A percentile compares a stretch with the other conserved stretches of the same genome.
Conservation (phyloP, 2,329 filamentous ascomycete genomes). For the Penicillium sp. region DNA sequence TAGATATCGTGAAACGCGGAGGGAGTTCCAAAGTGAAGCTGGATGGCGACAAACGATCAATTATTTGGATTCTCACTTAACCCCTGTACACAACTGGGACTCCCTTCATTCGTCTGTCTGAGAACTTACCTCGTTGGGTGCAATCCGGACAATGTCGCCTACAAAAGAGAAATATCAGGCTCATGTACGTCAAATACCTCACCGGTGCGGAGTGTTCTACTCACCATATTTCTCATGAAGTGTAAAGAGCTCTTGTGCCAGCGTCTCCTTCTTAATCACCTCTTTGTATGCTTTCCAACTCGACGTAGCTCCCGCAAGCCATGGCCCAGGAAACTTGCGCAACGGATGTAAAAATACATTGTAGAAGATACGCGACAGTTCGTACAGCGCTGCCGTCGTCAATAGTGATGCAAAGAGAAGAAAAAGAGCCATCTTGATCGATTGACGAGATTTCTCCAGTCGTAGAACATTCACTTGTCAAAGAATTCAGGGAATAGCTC, state of each 20-base stretch:
- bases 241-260: conserved; percentile 2
- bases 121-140: conserved; percentile 1
- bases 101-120: no score
- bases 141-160: conserved; percentile 2
- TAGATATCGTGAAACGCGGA: conserved; percentile 9
- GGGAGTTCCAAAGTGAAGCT: conserved; percentile 9
- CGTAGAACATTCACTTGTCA: no score
- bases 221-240: conserved; percentile 1
- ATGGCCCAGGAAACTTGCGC: conserved; percentile 10
- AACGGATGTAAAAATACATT: conserved; percentile 11
- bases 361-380: conserved; percentile 1
- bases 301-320: conserved; percentile 7
- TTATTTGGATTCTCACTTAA: neutral
- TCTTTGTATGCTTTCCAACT: conserved; percentile 11
- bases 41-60: neutral
- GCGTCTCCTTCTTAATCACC: conserved; percentile 7
- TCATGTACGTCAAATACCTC: no score
- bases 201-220: neutral
- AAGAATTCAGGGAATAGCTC: no score
- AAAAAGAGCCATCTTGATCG: no score
- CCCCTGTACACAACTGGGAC: no score
- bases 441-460: no score
- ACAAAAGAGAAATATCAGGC: neutral
- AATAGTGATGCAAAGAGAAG: neutral
- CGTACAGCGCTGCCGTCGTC: neutral